These are phyloP conservation scores for Golovinomyces cichoracearum DNA, from an alignment of 2,329 filamentous ascomycete genomes.

Conservation along the genomic window DNA sequence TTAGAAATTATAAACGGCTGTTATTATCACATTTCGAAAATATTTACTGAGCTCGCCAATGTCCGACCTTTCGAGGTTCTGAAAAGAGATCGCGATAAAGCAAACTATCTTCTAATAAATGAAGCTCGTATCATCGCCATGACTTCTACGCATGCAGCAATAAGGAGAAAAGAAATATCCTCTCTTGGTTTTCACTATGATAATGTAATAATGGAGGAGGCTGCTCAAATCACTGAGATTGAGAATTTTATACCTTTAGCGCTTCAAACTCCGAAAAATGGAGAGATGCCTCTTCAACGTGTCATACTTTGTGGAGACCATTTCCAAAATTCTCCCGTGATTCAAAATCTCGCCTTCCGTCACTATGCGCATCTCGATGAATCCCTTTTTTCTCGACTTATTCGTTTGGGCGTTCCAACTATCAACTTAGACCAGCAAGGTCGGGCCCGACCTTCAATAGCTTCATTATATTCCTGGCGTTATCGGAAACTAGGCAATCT, in stretches of 20 bases:
- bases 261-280: conserved; percentile 57
- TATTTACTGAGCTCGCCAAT: conserved; percentile 79
- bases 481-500: conserved; percentile 62
- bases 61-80: conserved; percentile 89
- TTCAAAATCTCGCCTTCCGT: conserved; percentile 80
- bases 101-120: conserved; percentile 82
- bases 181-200: conserved; percentile 88
- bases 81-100: conserved; percentile 66
- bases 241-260: conserved; percentile 89
- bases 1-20: conserved; percentile 62
- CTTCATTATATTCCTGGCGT: conserved; percentile 77
- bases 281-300: conserved; percentile 52
- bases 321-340: conserved; percentile 83
- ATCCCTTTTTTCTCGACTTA: conserved; percentile 72
- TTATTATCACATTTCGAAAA: conserved; percentile 63
- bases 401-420: conserved; percentile 74
- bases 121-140: conserved; percentile 96
- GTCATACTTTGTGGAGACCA: conserved; percentile 89
- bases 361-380: conserved; percentile 93
- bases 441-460: conserved; percentile 64
- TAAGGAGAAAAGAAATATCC: conserved; percentile 73
- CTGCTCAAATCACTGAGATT: conserved; percentile 89
- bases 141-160: conserved; percentile 95
- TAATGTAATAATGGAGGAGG: conserved; percentile 96
- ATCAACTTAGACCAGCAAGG: conserved; percentile 84